Evolutionary conservation across 2,329 filamentous ascomycete genomes (phyloP), one percentile per base, ranked within the genome.

Genomic region (Epichloe typhina): DNA sequence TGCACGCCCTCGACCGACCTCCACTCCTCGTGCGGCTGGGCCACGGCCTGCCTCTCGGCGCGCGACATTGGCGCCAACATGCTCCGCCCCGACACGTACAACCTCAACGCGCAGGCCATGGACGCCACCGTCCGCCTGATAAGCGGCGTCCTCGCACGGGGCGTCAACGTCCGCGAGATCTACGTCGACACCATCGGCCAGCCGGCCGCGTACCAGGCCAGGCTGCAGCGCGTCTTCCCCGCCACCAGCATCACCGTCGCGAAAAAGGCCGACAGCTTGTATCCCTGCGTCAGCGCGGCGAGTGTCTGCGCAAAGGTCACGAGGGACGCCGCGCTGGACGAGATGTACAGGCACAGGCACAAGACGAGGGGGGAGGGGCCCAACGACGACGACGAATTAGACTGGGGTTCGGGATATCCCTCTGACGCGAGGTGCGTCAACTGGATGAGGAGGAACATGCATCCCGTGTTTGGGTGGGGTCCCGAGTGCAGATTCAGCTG

Each of bases 271-370:
- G 91, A 98, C 65, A 88, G 85, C 53, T 65, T 97, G 46, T 97
- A 91, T 66, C 89, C 93, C 1, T 91, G 85, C 63, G 93, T 97
- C 50, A 94, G 87, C 59, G 93, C 91, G 35, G 91, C 93, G 6
- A 93, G 86, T 55, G 89, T 98, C 3, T 94, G 87, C 66, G 93
- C 93, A 50, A 98, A 98, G 68, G 93, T 98, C 33, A 97, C 93
- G 12, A 76, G 93, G 56, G 93, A 98, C 68, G 86, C 85, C 2
- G 89, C 89, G 5, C 75, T 97, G 23, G 90, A 96, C 61, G 79
- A 85, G 3, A 75, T 91, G 41, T 91, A 86, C 61, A 74, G 80
- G 53, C 2, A 31, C 26, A 31, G 31, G 26, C 6, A 26, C 7
- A 9, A 7, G 26, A 3, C 26, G 26, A 8, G 26, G 65, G 64